Evolutionary conservation across 306 rosid species (phyloP).

Genomic region (Trifolium repens): DNA sequence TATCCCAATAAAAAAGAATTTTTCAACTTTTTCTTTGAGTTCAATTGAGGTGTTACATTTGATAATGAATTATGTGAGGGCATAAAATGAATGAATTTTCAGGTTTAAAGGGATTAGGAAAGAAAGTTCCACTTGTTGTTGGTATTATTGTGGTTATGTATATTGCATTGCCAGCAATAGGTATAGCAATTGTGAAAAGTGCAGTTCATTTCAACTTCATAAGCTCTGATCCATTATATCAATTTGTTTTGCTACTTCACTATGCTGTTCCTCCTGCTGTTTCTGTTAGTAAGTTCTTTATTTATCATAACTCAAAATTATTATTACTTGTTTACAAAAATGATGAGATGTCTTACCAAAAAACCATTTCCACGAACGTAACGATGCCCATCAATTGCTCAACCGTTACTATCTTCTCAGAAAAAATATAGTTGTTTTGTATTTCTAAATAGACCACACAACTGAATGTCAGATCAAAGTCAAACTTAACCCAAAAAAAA

Average conservation of each 20-base stretch:
- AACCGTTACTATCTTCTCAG: too few relatives aligned
- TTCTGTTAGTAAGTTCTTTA: conserved; percentile 38
- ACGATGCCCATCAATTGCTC: too few relatives aligned
- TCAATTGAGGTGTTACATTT: background rate
- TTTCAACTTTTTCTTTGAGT: background rate
- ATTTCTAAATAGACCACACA: too few relatives aligned
- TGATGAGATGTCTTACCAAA: too few relatives aligned
- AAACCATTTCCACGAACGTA: too few relatives aligned
- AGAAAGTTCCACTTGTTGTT: conserved; percentile 30
- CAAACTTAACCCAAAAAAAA: too few relatives aligned
- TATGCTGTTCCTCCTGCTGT: conserved; percentile 50
- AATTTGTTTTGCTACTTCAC: conserved; percentile 52
- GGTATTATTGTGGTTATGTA: conserved; percentile 47
- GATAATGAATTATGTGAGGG: conserved; percentile 16
- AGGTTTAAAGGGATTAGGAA: conserved; percentile 46
- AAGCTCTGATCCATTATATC: conserved; percentile 49
- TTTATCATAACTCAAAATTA: background rate
- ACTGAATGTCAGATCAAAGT: too few relatives aligned
- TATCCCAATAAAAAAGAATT: background rate
- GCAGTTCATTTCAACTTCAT: conserved; percentile 40
- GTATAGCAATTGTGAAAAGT: conserved; percentile 47
- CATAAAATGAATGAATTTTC: conserved; percentile 11
- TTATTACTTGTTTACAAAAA: background rate
- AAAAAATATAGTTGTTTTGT: too few relatives aligned
- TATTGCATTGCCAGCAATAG: conserved; percentile 48